Percentiles rank a stretch among this genome's conserved stretches.
Evolutionary conservation across 441 rosid species (phyloP).

Genomic region (Aquilaria agallochum): DNA sequence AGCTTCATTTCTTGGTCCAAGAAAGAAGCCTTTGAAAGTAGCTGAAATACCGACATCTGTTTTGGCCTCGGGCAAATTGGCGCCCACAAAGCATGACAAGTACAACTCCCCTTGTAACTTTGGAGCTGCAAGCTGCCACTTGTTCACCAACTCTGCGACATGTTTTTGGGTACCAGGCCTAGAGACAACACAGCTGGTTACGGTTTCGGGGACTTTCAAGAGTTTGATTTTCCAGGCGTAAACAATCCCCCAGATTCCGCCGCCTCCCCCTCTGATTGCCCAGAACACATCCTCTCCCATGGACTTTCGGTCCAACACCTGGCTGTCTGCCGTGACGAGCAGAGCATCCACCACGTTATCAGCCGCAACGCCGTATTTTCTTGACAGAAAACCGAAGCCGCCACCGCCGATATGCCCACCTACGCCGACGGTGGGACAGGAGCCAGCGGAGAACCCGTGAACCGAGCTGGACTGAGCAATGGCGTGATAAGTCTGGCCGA

Average conservation of each 20-base stretch:
- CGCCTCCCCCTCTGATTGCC: constrained; percentile 68
- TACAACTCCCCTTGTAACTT: constrained; percentile 30
- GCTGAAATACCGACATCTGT: constrained; percentile 21
- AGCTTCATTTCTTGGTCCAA: constrained; percentile 33
- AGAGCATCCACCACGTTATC: constrained; percentile 59
- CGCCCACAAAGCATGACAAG: constrained; percentile 52
- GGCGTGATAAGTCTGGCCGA: constrained; percentile 50
- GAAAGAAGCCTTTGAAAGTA: constrained; percentile 50
- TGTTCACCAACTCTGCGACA: constrained; percentile 27
- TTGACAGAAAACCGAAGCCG: constrained; percentile 52
- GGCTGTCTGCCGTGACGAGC: constrained; percentile 33
- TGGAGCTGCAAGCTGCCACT: constrained; percentile 51
- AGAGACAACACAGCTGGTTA: constrained; percentile 33
- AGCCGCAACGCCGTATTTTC: constrained; percentile 53
- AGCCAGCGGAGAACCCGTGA: constrained; percentile 56
- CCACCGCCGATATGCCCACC: constrained; percentile 65
- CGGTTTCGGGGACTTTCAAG: constrained; percentile 30
- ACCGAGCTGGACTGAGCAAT: constrained; percentile 32
- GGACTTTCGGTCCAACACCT: constrained; percentile 31
- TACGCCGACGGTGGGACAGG: constrained; percentile 50
- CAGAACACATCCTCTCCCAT: constrained; percentile 71
- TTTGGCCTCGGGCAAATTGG: constrained; percentile 28
- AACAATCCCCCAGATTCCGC: constrained; percentile 47
- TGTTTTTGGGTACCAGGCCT: constrained; percentile 29
- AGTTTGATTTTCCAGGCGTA: constrained; percentile 55